Conservation (phyloP, 306 rosid genomes). For the Hippophae gyantsensis region DNA sequence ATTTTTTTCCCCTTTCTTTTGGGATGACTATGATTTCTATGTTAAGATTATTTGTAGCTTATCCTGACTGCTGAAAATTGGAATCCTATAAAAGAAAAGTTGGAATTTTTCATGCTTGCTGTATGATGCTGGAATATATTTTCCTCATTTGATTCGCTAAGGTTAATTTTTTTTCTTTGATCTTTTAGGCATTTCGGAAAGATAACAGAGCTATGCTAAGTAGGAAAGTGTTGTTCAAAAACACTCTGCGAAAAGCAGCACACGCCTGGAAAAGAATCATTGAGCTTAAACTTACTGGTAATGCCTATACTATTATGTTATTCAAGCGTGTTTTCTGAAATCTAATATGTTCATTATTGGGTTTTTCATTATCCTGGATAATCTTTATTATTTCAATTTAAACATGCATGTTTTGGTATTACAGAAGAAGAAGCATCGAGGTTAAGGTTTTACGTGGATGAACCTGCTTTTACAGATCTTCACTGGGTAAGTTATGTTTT, state of each 20-base stretch:
- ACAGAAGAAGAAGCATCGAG: slow-evolving; percentile 73
- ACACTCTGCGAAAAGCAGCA: slow-evolving; percentile 73
- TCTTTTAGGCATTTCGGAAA: slow-evolving; percentile 62
- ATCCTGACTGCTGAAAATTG: neutral
- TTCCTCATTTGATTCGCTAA: neutral
- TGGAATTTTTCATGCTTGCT: neutral
- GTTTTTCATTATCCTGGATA: neutral
- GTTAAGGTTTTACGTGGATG: slow-evolving; percentile 63
- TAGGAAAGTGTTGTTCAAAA: slow-evolving; percentile 78
- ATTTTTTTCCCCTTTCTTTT: neutral
- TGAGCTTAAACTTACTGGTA: slow-evolving; percentile 80
- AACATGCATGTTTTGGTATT: slow-evolving; percentile 8
- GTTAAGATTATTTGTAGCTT: neutral
- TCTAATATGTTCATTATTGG: neutral
- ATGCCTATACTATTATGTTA: slow-evolving; percentile 1
- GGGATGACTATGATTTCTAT: neutral
- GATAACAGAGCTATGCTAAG: slow-evolving; percentile 47
- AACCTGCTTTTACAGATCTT: slow-evolving; percentile 85
- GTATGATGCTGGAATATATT: neutral
- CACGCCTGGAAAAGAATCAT: slow-evolving; percentile 72
- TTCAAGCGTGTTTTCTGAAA: slow-evolving; percentile 16
- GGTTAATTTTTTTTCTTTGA: neutral
- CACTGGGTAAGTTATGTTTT: slow-evolving; percentile 66
- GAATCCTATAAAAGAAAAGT: neutral
- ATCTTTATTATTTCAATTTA: slow-evolving; percentile 14